A percentile compares a stretch with the other conserved stretches of the same genome.
phyloP scores from a whole-genome alignment of 2,329 filamentous ascomycete species.

The Pseudocercospora cruenta region DNA sequence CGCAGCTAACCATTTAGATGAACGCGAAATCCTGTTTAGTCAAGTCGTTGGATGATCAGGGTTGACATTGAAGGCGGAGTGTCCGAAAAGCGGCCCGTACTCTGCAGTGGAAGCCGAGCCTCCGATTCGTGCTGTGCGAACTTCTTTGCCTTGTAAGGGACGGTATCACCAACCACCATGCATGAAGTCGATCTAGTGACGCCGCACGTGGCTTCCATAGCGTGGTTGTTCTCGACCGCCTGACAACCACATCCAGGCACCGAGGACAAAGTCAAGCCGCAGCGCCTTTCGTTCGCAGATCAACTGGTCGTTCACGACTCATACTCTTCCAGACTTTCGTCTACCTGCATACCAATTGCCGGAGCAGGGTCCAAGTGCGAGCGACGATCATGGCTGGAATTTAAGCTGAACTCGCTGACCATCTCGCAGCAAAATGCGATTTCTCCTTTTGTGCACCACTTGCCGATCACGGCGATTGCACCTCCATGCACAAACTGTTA shows the following conservation, averaged over 20 bases:
- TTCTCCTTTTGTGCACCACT: not conserved
- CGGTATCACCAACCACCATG: not conserved
- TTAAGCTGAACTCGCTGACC: not conserved
- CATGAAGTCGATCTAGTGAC: not conserved
- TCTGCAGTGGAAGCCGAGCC: not conserved
- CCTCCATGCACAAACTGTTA: no score
- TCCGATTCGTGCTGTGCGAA: not conserved
- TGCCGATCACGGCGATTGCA: not conserved
- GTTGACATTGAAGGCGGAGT: not conserved
- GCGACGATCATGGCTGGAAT: not conserved
- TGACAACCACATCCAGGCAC: constrained; percentile 17
- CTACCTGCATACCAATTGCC: constrained; percentile 1
- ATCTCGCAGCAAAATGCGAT: not conserved
- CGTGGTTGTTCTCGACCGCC: constrained; percentile 1
- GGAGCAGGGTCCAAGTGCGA: not conserved
- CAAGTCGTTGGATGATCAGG: constrained; percentile 1
- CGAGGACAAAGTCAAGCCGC: not conserved
- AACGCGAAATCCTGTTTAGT: not conserved
- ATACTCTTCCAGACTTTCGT: not conserved
- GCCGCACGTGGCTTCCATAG: not conserved
- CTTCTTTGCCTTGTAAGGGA: not conserved
- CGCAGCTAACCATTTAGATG: not conserved
- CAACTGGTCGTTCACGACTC: not conserved
- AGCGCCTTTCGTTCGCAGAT: not conserved
- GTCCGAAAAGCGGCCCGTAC: not conserved